Evolutionary conservation across 192 early-diverging fungal species (phyloP), one percentile per base, ranked within the genome.

Genomic region (Rhizophagus sp.): DNA sequence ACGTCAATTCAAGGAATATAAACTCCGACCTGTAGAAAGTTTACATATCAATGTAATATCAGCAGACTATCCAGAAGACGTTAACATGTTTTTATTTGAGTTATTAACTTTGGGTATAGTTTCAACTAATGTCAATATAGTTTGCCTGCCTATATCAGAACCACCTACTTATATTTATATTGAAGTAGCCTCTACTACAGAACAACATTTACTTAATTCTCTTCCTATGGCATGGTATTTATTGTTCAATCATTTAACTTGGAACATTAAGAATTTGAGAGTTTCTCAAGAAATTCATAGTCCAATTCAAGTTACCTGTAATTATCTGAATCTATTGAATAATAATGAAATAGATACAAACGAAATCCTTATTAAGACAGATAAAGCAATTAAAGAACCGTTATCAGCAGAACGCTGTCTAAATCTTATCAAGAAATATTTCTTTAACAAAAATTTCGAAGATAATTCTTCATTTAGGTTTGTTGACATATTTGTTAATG

Each of bases 401-500:
- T 6, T 79, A 17, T 22, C 67, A 9, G 7, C 19, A n/a, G 47
- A 49, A 15, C 27, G 62, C 3, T 81, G 80, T 39, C 52, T 65
- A 39, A 36, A 61, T 17, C 36, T 81, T 11, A 47, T 81, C 25
- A 15, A 1, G 0, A 62, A 78, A 57, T 81, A 78, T 57, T 81
- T 81, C 27, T 81, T 81, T 71, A 22, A 57, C 10, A 33, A 62
- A 17, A 72, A 71, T 36, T 10, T 11, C 7, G 10, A 36, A 1
- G 39, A 57, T 62, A 68, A 71, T 24, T 66, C 22, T 1, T 81
- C 80, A 30, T 78, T 41, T 77, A 39, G 80, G 25, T 81, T 81
- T 39, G 12, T 81, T 9, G 75, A 81, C 33, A 78, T 81, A 10
- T 81, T 81, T 69, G 36, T 81, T 69, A 75, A 57, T 57, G 75